Base-by-base conservation (phyloP, 495 filamentous ascomycete genomes). In the Neurospora sublineolata region DNA sequence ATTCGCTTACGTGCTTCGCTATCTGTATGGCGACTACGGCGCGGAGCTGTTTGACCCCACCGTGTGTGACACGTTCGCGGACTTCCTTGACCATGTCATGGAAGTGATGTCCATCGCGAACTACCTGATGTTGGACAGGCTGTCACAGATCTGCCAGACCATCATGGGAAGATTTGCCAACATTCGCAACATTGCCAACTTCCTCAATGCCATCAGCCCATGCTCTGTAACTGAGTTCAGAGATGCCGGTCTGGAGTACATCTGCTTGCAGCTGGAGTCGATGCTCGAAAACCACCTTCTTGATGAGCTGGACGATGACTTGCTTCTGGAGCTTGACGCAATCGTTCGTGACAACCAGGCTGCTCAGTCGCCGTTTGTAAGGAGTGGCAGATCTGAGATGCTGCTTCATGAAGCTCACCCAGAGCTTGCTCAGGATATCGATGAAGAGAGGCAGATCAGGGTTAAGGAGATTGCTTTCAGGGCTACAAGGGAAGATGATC, bases 81-180 rank as follows among this genome's bases (percentile, higher is more conserved):
- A 92, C 68, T 94, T 97, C 72, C 86, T 94, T 11, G 93, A 97
- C 74, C 82, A 95, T 39, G 83, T 97, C n/a, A 86, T 98, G 82
- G 94, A 97, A 72, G 92, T 98, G 38, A 90, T 97, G 86, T 90
- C 88, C 70, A 90, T 93, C 42, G 92, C 93, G 10, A 92, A 99
- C 76, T 95, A 98, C 76, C 84, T 99, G 72, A 97, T 99, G 94
- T 87, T 99, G 41, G 94, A 97, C 77, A 84, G 93, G 37, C 81
- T 99, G 36, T 92, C 91, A 14, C 93, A 97, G 78, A 88, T 94
- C 16, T 98, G 94, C 79, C 95, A 99, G 77, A 89, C 89, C 70
- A 82, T 93, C 58, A 86, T 98, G 72, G 95, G 95, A n/a, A 87
- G 86, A 44, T 97, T 94, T 80, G 93, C 96, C 18, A 94, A 88